Percentiles rank a stretch among this genome's conserved stretches.
phyloP scores from a whole-genome alignment of 768 basidiomycete species.

The Tricholoma matsutake region DNA sequence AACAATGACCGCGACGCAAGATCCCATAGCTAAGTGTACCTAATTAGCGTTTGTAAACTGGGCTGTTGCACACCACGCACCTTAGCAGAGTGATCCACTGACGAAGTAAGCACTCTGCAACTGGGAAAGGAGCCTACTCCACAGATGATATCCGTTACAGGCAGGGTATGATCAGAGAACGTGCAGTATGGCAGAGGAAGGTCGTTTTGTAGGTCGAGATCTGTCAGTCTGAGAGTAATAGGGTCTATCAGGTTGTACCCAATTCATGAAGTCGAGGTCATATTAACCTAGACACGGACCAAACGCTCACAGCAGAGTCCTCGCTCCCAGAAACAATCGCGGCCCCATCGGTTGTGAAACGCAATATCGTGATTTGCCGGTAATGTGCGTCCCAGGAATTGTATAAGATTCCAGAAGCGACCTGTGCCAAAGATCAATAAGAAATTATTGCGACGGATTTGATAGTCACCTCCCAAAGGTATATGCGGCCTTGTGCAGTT shows the following conservation, averaged over 20 bases:
- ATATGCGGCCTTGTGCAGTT: slow-evolving; percentile 83
- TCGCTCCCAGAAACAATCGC: slow-evolving; percentile 85
- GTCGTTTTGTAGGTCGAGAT: slow-evolving; percentile 71
- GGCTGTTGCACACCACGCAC: slow-evolving; percentile 34
- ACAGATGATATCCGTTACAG: slow-evolving; percentile 77
- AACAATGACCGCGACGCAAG: slow-evolving; percentile 69
- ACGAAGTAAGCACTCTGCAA: slow-evolving; percentile 76
- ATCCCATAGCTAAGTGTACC: slow-evolving; percentile 67
- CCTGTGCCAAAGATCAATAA: slow-evolving; percentile 40
- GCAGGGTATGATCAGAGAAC: slow-evolving; percentile 89
- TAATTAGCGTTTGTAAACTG: neutral
- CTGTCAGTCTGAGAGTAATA: slow-evolving; percentile 57
- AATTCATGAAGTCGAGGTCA: slow-evolving; percentile 13
- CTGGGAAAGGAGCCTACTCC: slow-evolving; percentile 78
- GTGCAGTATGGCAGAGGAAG: slow-evolving; percentile 74
- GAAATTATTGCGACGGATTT: neutral
- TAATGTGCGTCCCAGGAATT: slow-evolving; percentile 96
- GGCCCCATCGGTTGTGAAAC: slow-evolving; percentile 79
- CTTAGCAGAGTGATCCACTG: slow-evolving; percentile 90
- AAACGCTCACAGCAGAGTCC: slow-evolving; percentile 86
- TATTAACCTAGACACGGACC: slow-evolving; percentile 82
- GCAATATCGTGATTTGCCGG: slow-evolving; percentile 77
- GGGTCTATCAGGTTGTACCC: neutral
- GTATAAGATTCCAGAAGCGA: slow-evolving; percentile 90
- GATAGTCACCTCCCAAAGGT: slow-evolving; percentile 88